These are phyloP conservation scores for Tagetes erecta DNA, from an alignment of 129 eudicot genomes.

Conservation along the genomic window DNA sequence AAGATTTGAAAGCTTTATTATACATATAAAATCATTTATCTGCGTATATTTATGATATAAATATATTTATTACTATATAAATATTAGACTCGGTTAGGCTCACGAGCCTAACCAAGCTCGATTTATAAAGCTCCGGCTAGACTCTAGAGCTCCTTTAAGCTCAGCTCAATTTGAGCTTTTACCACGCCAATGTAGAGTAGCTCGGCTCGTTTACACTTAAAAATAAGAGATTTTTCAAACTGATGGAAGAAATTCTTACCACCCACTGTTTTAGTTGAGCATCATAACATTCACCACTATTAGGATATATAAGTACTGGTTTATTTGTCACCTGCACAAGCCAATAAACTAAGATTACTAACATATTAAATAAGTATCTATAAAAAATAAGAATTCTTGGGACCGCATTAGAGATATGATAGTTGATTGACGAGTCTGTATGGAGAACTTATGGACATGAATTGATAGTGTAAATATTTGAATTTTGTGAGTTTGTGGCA, in stretches of 20 bases:
- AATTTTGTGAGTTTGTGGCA: neutral
- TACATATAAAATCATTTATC: neutral
- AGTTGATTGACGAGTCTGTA: neutral
- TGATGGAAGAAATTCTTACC: conserved; percentile 44
- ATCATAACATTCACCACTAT: conserved; percentile 80
- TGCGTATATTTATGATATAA: too few species aligned
- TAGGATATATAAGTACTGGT: conserved; percentile 78
- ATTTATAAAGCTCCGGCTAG: too few species aligned
- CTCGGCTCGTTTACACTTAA: neutral
- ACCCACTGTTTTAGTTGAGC: conserved; percentile 69
- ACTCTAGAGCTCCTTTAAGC: too few species aligned
- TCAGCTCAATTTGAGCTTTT: too few species aligned
- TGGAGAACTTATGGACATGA: neutral
- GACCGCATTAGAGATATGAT: neutral
- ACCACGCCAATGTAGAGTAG: too few species aligned
- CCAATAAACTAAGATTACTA: conserved; percentile 12
- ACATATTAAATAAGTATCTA: neutral
- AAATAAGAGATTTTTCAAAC: neutral
- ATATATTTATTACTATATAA: too few species aligned
- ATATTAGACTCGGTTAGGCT: too few species aligned
- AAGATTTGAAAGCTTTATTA: neutral
- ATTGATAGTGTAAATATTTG: neutral
- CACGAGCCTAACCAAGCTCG: too few species aligned
- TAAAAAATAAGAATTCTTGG: neutral
- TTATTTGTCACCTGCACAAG: conserved; percentile 61